These are phyloP conservation scores for Candida ipomoeae DNA, from an alignment of 805 yeast genomes.

Conservation along the genomic window DNA sequence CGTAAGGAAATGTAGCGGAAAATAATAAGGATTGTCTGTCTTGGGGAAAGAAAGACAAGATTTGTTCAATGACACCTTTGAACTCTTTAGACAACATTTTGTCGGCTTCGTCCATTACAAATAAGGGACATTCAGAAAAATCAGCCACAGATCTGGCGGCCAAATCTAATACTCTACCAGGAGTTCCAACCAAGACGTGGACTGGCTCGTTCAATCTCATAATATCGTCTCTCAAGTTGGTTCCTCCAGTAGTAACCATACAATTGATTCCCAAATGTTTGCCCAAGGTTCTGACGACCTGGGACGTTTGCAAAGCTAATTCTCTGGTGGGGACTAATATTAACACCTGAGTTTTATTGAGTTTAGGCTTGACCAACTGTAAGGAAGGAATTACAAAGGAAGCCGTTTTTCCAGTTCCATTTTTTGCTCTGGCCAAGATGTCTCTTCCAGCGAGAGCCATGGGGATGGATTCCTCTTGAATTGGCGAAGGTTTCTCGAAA, in stretches of 20 bases:
- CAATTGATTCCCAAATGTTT: constrained; percentile 88
- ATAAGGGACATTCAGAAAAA: constrained; percentile 77
- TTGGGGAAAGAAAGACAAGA: constrained; percentile 72
- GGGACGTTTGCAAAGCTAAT: constrained; percentile 95
- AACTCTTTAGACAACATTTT: constrained; percentile 92
- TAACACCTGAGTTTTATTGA: constrained; percentile 82
- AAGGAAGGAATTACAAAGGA: constrained; percentile 93
- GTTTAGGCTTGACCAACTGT: constrained; percentile 81
- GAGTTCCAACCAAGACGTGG: constrained; percentile 94
- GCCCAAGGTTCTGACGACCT: constrained; percentile 93
- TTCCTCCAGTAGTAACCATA: constrained; percentile 99
- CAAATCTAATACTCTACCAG: constrained; percentile 93
- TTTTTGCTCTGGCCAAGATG: constrained; percentile 94
- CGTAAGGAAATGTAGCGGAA: constrained; percentile 94
- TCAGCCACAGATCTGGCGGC: constrained; percentile 87
- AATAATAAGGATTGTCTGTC: constrained; percentile 75
- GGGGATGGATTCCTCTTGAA: constrained; percentile 96
- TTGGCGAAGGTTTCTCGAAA: constrained; percentile 95
- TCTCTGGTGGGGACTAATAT: constrained; percentile 97
- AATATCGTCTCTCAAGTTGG: constrained; percentile 89
- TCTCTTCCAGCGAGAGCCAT: constrained; percentile 94
- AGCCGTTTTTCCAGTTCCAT: constrained; percentile 98
- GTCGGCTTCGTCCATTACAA: constrained; percentile 98
- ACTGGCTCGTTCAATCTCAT: constrained; percentile 89
- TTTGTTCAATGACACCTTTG: constrained; percentile 80